These are phyloP conservation scores for Pilatotrama ljubarskyi DNA, from an alignment of 768 basidiomycete genomes.

Conservation along the genomic window DNA sequence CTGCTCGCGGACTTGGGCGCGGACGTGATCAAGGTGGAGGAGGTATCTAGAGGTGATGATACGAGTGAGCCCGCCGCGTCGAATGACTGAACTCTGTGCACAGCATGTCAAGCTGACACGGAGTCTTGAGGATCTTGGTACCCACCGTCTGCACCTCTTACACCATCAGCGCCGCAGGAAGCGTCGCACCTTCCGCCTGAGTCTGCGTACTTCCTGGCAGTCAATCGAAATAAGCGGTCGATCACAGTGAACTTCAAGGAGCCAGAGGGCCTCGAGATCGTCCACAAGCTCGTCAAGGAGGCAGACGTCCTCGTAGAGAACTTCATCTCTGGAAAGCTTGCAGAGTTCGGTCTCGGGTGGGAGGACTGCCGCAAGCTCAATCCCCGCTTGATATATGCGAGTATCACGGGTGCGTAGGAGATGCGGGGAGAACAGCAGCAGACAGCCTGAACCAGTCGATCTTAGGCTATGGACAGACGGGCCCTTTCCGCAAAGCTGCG, in stretches of 20 bases:
- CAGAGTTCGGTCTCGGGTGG: constrained; percentile 81
- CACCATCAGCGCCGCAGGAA: constrained; percentile 45
- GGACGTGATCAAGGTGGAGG: constrained; percentile 92
- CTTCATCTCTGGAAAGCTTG: constrained; percentile 83
- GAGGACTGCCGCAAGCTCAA: constrained; percentile 80
- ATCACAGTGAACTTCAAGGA: constrained; percentile 88
- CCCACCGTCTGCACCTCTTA: constrained; percentile 50
- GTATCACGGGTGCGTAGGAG: constrained; percentile 69
- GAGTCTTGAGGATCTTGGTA: constrained; percentile 57
- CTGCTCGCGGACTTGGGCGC: constrained; percentile 88
- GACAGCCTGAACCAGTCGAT: background rate
- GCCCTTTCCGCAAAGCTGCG: constrained; percentile 79
- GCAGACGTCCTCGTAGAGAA: constrained; percentile 92
- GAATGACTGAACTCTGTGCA: constrained; percentile 10
- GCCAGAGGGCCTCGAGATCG: constrained; percentile 71
- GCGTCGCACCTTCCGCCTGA: constrained; percentile 77
- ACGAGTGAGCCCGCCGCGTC: constrained; percentile 55
- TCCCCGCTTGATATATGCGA: constrained; percentile 80
- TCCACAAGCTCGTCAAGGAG: constrained; percentile 65
- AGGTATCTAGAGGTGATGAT: constrained; percentile 80
- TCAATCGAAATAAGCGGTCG: constrained; percentile 88
- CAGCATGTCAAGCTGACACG: constrained; percentile 18
- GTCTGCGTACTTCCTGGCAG: constrained; percentile 89
- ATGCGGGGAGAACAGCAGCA: no score
- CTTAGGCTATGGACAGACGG: constrained; percentile 82